Base-by-base conservation (phyloP, 1,284 basidiomycete species). In the Hypsizygus ulmarius region DNA sequence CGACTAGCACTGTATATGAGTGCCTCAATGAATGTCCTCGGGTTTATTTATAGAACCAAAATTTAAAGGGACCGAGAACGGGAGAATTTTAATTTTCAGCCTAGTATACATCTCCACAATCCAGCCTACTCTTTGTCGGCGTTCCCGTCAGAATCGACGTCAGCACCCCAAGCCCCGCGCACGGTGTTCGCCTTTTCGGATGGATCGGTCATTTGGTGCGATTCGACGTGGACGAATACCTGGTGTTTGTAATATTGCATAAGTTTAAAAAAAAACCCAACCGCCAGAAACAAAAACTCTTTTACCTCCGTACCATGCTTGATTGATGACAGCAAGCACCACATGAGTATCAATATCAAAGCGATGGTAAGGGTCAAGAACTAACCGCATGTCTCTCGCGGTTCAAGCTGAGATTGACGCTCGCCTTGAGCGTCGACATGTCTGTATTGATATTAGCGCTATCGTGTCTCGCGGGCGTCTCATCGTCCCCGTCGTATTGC, bases 181-280 rank as follows among this genome's bases (percentile, higher is more conserved):
- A 25, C 21, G 21, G 21, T n/a, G n/a, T 25, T 25, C 7, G 21
- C 7, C 7, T 25, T n/a, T n/a, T 41, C 30, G 7, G 25, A 29
- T 29, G 33, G 29, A 30, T 53, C 52, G 18, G 25, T 37, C 18
- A 28, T 30, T 18, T 25, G 44, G 16, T 50, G 51, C n/a, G 41
- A 53, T 19, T 47, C 41, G 14, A 51, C 43, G 14, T 54, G 46
- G 43, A 51, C 39, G 45, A 53, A 47, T 14, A 50, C 29, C 48
- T 48, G 10, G n/a, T n/a, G n/a, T n/a, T n/a, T n/a, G n/a, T n/a
- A n/a, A n/a, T n/a, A n/a, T n/a, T n/a, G n/a, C n/a, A n/a, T n/a
- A n/a, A n/a, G n/a, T n/a, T n/a, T n/a, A n/a, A n/a, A n/a, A n/a
- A n/a, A n/a, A n/a, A n/a, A n/a, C n/a, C n/a, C n/a, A n/a, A n/a